Evolutionary conservation across 2,329 filamentous ascomycete species (phyloP).

Genomic region (Aaosphaeria pasadenensis): DNA sequence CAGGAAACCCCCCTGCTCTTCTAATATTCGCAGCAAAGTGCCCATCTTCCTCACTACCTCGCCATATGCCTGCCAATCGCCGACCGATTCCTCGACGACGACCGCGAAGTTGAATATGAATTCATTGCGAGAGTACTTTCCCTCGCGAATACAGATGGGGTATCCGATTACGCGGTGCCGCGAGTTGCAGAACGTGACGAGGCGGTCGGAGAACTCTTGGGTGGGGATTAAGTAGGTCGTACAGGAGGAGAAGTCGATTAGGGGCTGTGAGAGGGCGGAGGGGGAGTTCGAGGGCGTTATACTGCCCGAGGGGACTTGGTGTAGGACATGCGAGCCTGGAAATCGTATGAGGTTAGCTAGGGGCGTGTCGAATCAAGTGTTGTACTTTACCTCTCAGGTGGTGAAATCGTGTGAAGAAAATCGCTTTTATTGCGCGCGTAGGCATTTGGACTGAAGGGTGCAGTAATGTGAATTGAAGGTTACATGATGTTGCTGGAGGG

Average conservation of each 20-base stretch:
- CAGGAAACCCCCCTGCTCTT: constrained; percentile 85
- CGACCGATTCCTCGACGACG: constrained; percentile 62
- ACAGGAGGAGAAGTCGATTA: constrained; percentile 83
- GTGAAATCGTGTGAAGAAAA: constrained; percentile 67
- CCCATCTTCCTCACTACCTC: constrained; percentile 84
- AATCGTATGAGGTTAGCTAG: constrained; percentile 4
- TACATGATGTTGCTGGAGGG: no score
- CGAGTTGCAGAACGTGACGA: constrained; percentile 72
- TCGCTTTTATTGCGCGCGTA: constrained; percentile 54
- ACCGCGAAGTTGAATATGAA: constrained; percentile 99
- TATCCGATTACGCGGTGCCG: constrained; percentile 82
- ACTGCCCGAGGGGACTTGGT: constrained; percentile 62
- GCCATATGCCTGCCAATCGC: constrained; percentile 75
- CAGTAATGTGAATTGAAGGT: no score
- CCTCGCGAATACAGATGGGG: constrained; percentile 76
- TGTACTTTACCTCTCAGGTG: constrained; percentile 44
- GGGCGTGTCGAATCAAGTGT: neutral
- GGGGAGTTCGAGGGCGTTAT: constrained; percentile 44
- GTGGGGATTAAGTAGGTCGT: constrained; percentile 92
- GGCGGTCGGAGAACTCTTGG: constrained; percentile 91
- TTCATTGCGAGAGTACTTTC: constrained; percentile 84
- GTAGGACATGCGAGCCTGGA: constrained; percentile 60
- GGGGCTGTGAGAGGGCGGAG: constrained; percentile 53
- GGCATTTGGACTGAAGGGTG: constrained; percentile 21
- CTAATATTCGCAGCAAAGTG: constrained; percentile 80